Evolutionary conservation across 169 alveolate genomes (phyloP).

Genomic region (Cryptosporidium andersoni): DNA sequence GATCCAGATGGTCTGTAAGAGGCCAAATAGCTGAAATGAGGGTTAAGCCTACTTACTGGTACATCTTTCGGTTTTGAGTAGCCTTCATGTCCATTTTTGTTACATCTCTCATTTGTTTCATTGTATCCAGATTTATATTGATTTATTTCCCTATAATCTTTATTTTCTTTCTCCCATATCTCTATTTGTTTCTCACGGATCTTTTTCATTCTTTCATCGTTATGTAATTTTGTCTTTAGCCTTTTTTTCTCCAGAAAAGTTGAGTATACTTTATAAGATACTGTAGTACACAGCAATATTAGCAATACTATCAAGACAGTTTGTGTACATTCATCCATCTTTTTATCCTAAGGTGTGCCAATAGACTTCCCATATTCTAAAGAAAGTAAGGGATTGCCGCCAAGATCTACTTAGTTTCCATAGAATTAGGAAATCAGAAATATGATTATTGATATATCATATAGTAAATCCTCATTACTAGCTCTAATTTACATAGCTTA

Average conservation of each 20-base stretch:
- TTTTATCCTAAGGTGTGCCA: no score
- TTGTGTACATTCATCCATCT: no score
- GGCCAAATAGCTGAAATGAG: conserved; percentile 56
- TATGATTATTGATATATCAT: no score
- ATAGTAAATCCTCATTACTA: no score
- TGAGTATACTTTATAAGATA: neutral
- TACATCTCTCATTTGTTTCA: neutral
- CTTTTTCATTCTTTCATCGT: conserved; percentile 43
- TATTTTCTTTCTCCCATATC: conserved; percentile 52
- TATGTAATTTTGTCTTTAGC: neutral
- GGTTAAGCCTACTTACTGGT: conserved; percentile 20
- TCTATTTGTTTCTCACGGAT: conserved; percentile 48
- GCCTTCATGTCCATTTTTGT: neutral
- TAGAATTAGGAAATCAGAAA: no score
- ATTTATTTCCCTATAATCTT: neutral
- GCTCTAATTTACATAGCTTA: no score
- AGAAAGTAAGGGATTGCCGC: no score
- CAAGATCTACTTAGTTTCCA: no score
- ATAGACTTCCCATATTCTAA: no score
- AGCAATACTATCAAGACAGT: neutral
- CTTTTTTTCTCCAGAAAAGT: neutral
- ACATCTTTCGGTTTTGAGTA: neutral
- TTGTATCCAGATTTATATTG: neutral
- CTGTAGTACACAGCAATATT: neutral
- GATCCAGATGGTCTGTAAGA: conserved; percentile 62